Evolutionary conservation across 2,329 filamentous ascomycete genomes (phyloP), one percentile per base, ranked within the genome.

Genomic region (Canariomyces notabilis): DNA sequence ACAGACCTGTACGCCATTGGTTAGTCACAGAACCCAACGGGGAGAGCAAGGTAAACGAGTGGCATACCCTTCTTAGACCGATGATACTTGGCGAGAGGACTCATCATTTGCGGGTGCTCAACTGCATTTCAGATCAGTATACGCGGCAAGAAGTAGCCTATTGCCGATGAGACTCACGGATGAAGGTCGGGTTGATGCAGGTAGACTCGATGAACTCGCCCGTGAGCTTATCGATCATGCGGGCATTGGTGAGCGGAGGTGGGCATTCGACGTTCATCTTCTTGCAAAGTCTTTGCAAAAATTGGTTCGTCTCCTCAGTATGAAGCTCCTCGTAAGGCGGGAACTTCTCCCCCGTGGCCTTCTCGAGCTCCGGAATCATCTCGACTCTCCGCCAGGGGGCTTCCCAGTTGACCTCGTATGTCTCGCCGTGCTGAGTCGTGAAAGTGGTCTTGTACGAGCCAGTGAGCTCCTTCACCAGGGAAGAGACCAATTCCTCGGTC

Each of bases 191-290:
- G 76, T 91, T 95, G 66, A 95, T 77, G 68, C 89, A 94, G 56
- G 83, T 91, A 64, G 90, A 86, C 71, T 97, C 93, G 59, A 97
- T 91, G 69, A 89, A 96, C 66, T 97, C 90, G 54, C 89, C 89
- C 23, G 89, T 84, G 26, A 98, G 79, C 69, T 90, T 94, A 72
- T 98, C 93, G 44, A 98, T 83, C 86, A 98, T 96, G 58, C 93
- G 84, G 6, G 91, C 83, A 64, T 95, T 96, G 57, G 93, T 98
- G 58, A 90, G 76, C 1, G 93, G 94, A 21, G 90, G 86, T 35
- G 87, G 77, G 75, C 91, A 97, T 37, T 95, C 87, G 31, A 98
- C 79, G 36, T 88, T 87, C 68, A 85, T 84, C 81, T 96, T 95
- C 79, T 88, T 85, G 57, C 95, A 79, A 15, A 97, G 68, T 32